Percentiles rank a stretch among this genome's conserved stretches.
phyloP scores from a whole-genome alignment of 805 yeast genomes.

The Yamadazyma olivae region DNA sequence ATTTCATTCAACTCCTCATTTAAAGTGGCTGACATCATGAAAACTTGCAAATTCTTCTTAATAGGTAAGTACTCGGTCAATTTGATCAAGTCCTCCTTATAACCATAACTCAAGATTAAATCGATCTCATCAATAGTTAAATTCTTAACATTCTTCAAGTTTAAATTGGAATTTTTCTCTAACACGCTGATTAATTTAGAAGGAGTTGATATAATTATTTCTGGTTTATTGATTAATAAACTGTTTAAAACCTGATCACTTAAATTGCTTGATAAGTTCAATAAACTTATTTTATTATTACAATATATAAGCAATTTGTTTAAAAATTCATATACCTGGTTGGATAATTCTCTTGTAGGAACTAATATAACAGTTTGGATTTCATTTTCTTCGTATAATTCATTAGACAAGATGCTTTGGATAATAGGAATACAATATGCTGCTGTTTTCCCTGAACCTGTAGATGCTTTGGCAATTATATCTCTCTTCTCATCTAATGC shows the following conservation, averaged over 20 bases:
- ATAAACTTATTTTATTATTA: conserved; percentile 56
- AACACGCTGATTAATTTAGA: conserved; percentile 60
- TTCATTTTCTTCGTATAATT: conserved; percentile 17
- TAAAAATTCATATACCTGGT: conserved; percentile 74
- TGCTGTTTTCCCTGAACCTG: conserved; percentile 95
- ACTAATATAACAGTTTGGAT: conserved; percentile 72
- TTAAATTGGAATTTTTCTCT: conserved; percentile 42
- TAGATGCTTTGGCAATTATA: conserved; percentile 88
- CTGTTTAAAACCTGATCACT: conserved; percentile 71
- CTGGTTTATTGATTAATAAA: conserved; percentile 71
- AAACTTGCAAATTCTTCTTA: conserved; percentile 77
- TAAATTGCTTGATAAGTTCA: conserved; percentile 66
- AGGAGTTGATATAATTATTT: conserved; percentile 84
- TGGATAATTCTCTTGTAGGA: conserved; percentile 89
- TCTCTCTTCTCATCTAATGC: conserved; percentile 90
- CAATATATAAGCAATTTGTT: conserved; percentile 69
- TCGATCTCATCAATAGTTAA: conserved; percentile 95
- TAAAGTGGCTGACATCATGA: conserved; percentile 94
- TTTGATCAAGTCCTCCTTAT: conserved; percentile 74
- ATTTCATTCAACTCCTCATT: conserved; percentile 79
- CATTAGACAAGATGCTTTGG: conserved; percentile 61
- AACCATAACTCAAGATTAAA: conserved; percentile 84
- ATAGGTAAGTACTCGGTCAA: conserved; percentile 66
- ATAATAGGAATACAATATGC: conserved; percentile 87
- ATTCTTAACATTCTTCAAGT: conserved; percentile 56